Conservation (phyloP, 2,329 filamentous ascomycete genomes). For the Seiridium cupressi region DNA sequence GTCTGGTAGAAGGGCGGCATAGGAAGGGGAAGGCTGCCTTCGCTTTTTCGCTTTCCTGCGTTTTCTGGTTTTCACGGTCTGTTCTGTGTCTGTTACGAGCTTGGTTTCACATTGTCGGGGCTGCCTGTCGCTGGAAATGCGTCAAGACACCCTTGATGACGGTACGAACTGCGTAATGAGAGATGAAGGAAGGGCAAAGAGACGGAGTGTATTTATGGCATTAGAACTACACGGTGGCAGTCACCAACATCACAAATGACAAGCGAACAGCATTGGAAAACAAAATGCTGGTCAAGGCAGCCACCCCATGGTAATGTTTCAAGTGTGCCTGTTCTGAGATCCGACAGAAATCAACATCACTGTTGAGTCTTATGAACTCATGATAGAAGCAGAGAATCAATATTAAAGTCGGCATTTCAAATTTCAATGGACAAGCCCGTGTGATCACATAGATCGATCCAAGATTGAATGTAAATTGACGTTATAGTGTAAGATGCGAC, state of each 20-base stretch:
- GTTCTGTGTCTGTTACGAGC: neutral
- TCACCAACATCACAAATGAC: neutral
- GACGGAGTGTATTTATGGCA: constrained; percentile 1
- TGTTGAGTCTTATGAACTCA: too few relatives aligned
- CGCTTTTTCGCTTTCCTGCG: neutral
- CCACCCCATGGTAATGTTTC: too few relatives aligned
- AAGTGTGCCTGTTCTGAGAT: too few relatives aligned
- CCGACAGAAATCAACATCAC: too few relatives aligned
- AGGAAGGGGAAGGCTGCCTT: neutral
- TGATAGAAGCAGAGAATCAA: too few relatives aligned
- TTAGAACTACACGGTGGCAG: neutral
- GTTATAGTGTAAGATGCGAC: too few relatives aligned
- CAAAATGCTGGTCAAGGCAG: neutral
- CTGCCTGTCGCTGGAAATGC: neutral
- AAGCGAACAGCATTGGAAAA: neutral
- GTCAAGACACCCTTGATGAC: neutral
- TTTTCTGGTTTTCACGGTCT: neutral
- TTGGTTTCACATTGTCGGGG: neutral
- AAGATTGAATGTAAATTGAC: too few relatives aligned
- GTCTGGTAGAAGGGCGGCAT: neutral
- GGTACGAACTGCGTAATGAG: constrained; percentile 1
- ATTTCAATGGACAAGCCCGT: too few relatives aligned
- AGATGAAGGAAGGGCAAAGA: neutral
- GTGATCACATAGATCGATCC: too few relatives aligned
- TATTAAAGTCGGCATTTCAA: too few relatives aligned